These are phyloP conservation scores for Podospora pseudopauciseta DNA, from an alignment of 495 filamentous ascomycete species.

Conservation along the genomic window DNA sequence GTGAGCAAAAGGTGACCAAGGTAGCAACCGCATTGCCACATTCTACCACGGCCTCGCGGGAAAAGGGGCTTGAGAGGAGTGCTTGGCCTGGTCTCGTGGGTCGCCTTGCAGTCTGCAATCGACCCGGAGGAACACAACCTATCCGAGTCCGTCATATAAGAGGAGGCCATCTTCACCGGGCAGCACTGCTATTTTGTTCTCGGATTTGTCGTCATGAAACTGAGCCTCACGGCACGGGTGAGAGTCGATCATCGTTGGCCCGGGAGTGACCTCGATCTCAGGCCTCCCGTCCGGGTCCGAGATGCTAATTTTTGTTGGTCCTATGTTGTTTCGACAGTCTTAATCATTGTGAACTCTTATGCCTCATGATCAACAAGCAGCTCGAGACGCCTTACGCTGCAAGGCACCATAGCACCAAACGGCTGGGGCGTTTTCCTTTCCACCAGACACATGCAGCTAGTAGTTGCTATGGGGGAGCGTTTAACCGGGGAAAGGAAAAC, in stretches of 20 bases:
- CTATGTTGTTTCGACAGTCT: not conserved
- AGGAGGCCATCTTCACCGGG: not conserved
- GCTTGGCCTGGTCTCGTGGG: constrained; percentile 41
- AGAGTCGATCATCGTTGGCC: constrained; percentile 12
- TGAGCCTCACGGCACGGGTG: constrained; percentile 16
- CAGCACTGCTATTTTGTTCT: constrained; percentile 17
- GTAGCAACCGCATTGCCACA: constrained; percentile 41
- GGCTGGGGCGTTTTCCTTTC: not conserved
- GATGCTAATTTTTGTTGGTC: not conserved
- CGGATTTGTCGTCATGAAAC: constrained; percentile 13
- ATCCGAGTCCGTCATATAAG: not conserved
- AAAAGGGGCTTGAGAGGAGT: constrained; percentile 22
- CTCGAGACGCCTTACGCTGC: constrained; percentile 8
- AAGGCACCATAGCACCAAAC: constrained; percentile 16
- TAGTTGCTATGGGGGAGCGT: not conserved
- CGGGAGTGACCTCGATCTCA: not conserved
- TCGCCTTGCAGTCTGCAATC: constrained; percentile 29
- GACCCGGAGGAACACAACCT: not conserved
- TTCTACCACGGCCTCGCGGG: constrained; percentile 10
- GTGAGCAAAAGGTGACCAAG: constrained; percentile 24
- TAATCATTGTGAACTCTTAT: constrained; percentile 7
- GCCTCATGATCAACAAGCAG: not conserved
- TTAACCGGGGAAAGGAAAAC: not conserved
- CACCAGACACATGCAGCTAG: not conserved
- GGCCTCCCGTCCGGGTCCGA: not conserved